Percentiles rank a stretch among this genome's conserved stretches.
phyloP scores from a whole-genome alignment of 2,329 filamentous ascomycete genomes.

The Cladosporium oxysporum region DNA sequence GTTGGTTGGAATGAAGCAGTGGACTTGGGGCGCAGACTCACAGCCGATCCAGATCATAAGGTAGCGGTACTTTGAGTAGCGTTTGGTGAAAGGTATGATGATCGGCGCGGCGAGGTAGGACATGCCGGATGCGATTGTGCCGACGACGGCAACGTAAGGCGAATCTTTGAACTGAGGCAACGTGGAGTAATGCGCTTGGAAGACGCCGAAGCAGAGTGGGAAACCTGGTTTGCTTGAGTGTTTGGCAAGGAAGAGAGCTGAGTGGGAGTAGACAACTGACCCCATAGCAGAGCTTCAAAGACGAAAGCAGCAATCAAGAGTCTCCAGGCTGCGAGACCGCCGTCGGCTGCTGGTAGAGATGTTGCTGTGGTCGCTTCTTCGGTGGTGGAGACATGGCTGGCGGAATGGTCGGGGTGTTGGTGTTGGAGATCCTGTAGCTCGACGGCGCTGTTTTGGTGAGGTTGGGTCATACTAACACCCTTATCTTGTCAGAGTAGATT shows the following conservation, averaged over 20 bases:
- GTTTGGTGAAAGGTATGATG: slow-evolving; percentile 48
- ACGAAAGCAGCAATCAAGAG: slow-evolving; percentile 42
- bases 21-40: not conserved
- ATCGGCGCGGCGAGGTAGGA: slow-evolving; percentile 57
- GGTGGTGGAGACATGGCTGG: not conserved
- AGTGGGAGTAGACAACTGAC: slow-evolving; percentile 30
- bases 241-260: slow-evolving; percentile 25
- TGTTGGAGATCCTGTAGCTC: not conserved
- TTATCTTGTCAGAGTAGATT: not conserved
- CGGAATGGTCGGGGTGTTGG: not conserved
- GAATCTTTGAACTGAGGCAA: slow-evolving; percentile 59
- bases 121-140: slow-evolving; percentile 61
- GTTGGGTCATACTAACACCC: not conserved
- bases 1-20: not conserved
- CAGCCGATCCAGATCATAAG: slow-evolving; percentile 50
- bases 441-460: not conserved
- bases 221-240: slow-evolving; percentile 42
- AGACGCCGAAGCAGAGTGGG: slow-evolving; percentile 68
- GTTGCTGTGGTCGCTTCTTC: slow-evolving; percentile 1
- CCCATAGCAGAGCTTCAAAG: slow-evolving; percentile 59
- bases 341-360: slow-evolving; percentile 27
- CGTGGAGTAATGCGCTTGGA: slow-evolving; percentile 67
- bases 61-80: slow-evolving; percentile 44
- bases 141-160: slow-evolving; percentile 61
- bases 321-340: slow-evolving; percentile 29